Percentiles rank a stretch among this genome's conserved stretches.
Conservation (phyloP, 768 basidiomycete species). For the Trichaptum fuscoviolaceum region DNA sequence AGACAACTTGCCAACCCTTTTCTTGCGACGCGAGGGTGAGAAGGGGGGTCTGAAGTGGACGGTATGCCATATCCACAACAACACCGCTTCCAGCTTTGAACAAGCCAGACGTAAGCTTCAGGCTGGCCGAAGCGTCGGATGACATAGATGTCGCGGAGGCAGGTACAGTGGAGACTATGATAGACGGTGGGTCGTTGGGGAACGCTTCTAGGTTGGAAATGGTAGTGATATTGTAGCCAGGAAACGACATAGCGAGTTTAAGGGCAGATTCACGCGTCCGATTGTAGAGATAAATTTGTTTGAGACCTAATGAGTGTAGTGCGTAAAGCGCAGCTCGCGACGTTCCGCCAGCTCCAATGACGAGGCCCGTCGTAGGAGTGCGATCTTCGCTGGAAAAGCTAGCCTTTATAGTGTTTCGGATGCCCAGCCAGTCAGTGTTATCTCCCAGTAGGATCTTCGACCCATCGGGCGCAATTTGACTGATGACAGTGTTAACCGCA, state of each 20-base stretch:
- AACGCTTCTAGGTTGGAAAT: constrained; percentile 54
- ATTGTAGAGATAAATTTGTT: constrained; percentile 81
- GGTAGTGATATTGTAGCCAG: constrained; percentile 51
- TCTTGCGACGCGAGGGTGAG: constrained; percentile 55
- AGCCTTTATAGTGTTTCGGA: constrained; percentile 49
- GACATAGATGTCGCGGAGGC: constrained; percentile 46
- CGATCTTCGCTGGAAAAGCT: constrained; percentile 33
- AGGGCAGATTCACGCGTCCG: constrained; percentile 73
- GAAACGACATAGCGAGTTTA: constrained; percentile 63
- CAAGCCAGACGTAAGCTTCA: constrained; percentile 52
- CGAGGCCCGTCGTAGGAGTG: constrained; percentile 53
- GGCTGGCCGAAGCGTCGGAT: constrained; percentile 23
- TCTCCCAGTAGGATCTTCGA: constrained; percentile 68
- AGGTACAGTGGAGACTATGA: constrained; percentile 90
- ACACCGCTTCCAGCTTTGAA: constrained; percentile 60
- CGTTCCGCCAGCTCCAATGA: constrained; percentile 95
- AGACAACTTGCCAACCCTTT: constrained; percentile 62
- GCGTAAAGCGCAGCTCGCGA: constrained; percentile 94
- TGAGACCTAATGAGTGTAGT: constrained; percentile 60
- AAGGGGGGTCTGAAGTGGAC: constrained; percentile 80
- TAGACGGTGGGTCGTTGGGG: constrained; percentile 50
- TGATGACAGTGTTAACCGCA: constrained; percentile 91
- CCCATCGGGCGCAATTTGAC: constrained; percentile 35
- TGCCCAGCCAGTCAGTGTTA: constrained; percentile 96
- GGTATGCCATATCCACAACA: constrained; percentile 93